Evolutionary conservation across 306 rosid species (phyloP), one percentile per base, ranked within the genome.

Genomic region (Prunus dulcis): DNA sequence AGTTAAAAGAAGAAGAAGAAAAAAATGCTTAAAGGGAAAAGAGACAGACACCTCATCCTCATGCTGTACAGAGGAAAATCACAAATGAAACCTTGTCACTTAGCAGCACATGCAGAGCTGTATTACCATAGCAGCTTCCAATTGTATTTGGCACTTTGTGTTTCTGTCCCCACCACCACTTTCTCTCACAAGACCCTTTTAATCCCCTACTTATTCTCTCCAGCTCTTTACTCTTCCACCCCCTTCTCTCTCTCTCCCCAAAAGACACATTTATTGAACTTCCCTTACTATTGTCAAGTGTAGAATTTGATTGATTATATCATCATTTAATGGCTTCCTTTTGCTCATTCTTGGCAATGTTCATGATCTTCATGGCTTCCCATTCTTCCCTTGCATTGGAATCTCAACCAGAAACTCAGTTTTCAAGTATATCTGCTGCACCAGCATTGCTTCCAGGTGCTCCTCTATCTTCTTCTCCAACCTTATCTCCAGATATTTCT

Each of bases 391-490:
- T 69, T 30, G 71, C 82, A 23, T 72, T 28, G 2, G 69, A 83
- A 71, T 65, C 78, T 51, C 65, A 50, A 63, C 63, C 57, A 58
- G 46, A 15, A 69, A 19, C 17, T 12, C 57, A 58, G 23, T 20
- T 82, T 67, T 88, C 86, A 19, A 76, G 84, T 41, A 88, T 88
- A 32, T 83, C 89, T 38, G 89, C 87, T 45, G 84, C 91, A 12
- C 89, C 89, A 1, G 84, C 84, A 22, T 52, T 76, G 19, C 58
- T 75, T n/a, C 87, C 89, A n/a, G 69, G 52, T 45, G 68, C 73
- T 55, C 84, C 84, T 28, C 34, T 52, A 0, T 53, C 83, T 3
- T 66, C 82, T 2, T 57, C 83, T 20, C 89, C 91, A 8, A 4
- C 82, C 27, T 74, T 84, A 7, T 74, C 89, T 9, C 87, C 91